phyloP scores from a whole-genome alignment of 164 flowering plant genomes.

The Magnolia sinica region DNA sequence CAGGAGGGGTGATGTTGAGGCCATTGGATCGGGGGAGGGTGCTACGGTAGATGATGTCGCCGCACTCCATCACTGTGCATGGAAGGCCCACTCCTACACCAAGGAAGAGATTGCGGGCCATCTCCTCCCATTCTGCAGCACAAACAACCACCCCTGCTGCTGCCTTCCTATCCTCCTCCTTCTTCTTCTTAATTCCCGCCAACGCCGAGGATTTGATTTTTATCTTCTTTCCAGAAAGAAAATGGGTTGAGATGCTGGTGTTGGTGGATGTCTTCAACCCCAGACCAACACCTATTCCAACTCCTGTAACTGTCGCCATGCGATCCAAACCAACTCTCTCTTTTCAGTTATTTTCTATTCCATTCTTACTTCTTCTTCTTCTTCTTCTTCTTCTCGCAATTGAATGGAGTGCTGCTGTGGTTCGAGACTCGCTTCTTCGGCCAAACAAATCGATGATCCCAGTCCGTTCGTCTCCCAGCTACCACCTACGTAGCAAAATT shows the following conservation, averaged over 20 bases:
- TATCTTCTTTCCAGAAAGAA: slow-evolving; percentile 10
- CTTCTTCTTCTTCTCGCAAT: too few species aligned
- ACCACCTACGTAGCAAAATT: too few species aligned
- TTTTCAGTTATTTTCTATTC: too few species aligned
- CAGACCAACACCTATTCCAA: slow-evolving; percentile 4
- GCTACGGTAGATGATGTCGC: slow-evolving; percentile 88
- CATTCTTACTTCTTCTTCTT: too few species aligned
- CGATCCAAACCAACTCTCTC: too few species aligned
- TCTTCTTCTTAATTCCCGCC: background rate
- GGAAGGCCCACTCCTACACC: slow-evolving; percentile 99
- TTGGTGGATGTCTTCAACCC: background rate
- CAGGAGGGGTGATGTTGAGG: slow-evolving; percentile 74
- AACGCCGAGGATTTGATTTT: background rate
- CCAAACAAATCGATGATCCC: too few species aligned
- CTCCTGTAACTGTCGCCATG: slow-evolving; percentile 15
- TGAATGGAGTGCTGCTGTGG: too few species aligned
- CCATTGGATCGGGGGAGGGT: slow-evolving; percentile 75
- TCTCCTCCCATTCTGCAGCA: slow-evolving; percentile 20
- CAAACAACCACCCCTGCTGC: background rate
- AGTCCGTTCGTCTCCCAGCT: too few species aligned
- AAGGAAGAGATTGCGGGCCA: slow-evolving; percentile 53
- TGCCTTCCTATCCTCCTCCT: background rate
- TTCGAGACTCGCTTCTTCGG: too few species aligned
- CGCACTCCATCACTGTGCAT: slow-evolving; percentile 96
- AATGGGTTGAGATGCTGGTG: background rate